Percentiles rank a stretch among this genome's conserved stretches.
Conservation (phyloP, 1,284 basidiomycete species). For the Moesziomyces globuligerus region DNA sequence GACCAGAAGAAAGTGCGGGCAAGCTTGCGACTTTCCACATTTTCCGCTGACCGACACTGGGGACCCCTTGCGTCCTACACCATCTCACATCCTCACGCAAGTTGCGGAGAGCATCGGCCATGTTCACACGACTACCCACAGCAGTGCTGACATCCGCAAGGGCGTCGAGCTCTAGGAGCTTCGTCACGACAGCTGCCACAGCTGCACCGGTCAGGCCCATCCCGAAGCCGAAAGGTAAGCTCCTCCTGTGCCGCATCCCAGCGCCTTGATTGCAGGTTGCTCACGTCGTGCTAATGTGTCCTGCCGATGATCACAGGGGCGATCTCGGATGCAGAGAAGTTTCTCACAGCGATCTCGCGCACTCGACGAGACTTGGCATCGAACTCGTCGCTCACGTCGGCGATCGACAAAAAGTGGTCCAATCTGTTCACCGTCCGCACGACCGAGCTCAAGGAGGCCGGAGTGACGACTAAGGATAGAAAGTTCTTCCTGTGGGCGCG, state of each 20-base stretch:
- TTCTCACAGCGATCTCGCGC: conserved; percentile 79
- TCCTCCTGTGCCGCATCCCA: neutral
- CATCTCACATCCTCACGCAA: neutral
- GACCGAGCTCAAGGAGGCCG: conserved; percentile 74
- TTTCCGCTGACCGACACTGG: neutral
- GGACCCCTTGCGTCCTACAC: neutral
- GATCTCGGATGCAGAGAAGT: conserved; percentile 65
- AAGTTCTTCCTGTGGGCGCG: conserved; percentile 82
- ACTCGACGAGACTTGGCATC: conserved; percentile 74
- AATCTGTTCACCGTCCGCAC: conserved; percentile 76
- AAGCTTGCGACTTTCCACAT: neutral
- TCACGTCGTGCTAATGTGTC: neutral
- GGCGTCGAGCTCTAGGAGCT: conserved; percentile 13
- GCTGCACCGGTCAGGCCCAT: conserved; percentile 14
- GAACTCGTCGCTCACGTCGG: conserved; percentile 51
- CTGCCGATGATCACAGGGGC: conserved; percentile 1
- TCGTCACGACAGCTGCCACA: conserved; percentile 20
- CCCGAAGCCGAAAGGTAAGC: conserved; percentile 19
- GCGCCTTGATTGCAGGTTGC: neutral
- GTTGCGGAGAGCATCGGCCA: neutral
- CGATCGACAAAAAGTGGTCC: conserved; percentile 73
- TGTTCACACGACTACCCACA: conserved; percentile 16
- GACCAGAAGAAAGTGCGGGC: neutral
- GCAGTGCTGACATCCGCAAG: conserved; percentile 7
- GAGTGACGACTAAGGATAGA: conserved; percentile 76